A percentile compares a stretch with the other conserved stretches of the same genome.
These are phyloP conservation scores for Pythium aristosporum DNA, from an alignment of 352 stramenopile species.

Conservation along the genomic window DNA sequence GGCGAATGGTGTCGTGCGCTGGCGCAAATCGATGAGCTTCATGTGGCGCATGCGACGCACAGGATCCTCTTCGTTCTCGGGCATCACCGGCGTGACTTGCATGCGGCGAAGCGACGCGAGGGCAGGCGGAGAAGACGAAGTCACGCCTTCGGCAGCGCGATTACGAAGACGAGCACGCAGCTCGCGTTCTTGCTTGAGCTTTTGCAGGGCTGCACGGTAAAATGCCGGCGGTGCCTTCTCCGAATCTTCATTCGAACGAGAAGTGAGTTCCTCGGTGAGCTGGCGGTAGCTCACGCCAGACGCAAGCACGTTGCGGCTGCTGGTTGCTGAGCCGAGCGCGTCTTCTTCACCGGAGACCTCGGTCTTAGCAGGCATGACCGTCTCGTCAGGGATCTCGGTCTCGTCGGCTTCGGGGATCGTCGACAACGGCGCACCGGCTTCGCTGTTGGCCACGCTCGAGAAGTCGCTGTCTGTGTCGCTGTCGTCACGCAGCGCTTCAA, in stretches of 20 bases:
- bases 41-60: constrained; percentile 35
- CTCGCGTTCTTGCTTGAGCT: constrained; percentile 41
- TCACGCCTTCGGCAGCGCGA: not conserved
- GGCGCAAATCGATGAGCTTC: constrained; percentile 36
- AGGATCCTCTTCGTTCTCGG: constrained; percentile 17
- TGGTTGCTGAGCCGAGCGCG: not conserved
- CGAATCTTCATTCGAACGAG: constrained; percentile 10
- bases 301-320: not conserved
- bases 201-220: constrained; percentile 30
- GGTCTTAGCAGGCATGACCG: not conserved
- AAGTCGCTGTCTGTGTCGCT: constrained; percentile 1
- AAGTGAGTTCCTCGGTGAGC: constrained; percentile 29
- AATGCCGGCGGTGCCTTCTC: not conserved
- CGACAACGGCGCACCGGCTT: too few relatives aligned
- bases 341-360: not conserved
- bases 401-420: not conserved
- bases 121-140: not conserved
- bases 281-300: constrained; percentile 32
- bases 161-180: constrained; percentile 18
- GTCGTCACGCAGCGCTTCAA: not conserved
- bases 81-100: constrained; percentile 1
- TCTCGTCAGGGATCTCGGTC: not conserved
- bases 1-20: constrained; percentile 19
- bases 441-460: too few relatives aligned
- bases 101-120: constrained; percentile 3